A percentile compares a stretch with the other conserved stretches of the same genome.
Evolutionary conservation across 805 yeast species (phyloP).

Genomic region (Kuraishia capsulata): DNA sequence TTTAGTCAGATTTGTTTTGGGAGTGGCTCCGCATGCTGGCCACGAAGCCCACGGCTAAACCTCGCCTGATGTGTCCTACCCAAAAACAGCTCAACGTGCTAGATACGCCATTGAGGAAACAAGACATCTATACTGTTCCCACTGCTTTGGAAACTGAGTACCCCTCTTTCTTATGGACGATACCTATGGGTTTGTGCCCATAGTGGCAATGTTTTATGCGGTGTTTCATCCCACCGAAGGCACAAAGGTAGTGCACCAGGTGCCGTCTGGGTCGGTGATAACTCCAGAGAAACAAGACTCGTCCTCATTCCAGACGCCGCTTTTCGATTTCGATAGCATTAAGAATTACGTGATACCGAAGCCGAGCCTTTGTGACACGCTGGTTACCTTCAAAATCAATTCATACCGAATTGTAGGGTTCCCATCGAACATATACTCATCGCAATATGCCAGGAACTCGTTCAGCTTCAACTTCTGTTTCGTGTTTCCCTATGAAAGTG

Average conservation of each 20-base stretch:
- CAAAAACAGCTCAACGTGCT: too few species aligned
- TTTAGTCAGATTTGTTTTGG: too few species aligned
- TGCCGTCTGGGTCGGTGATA: constrained; percentile 66
- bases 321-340: constrained; percentile 75
- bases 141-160: too few species aligned
- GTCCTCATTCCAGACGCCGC: constrained; percentile 26
- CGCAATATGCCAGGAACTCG: constrained; percentile 79
- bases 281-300: constrained; percentile 23
- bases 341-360: constrained; percentile 92
- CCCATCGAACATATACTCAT: constrained; percentile 75
- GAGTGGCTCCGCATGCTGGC: too few species aligned
- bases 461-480: constrained; percentile 91
- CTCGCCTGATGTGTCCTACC: too few species aligned
- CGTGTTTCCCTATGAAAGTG: constrained; percentile 77
- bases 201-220: constrained; percentile 79
- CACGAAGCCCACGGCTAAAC: too few species aligned
- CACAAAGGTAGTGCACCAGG: constrained; percentile 83
- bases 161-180: constrained; percentile 19
- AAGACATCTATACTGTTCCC: too few species aligned
- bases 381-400: constrained; percentile 65
- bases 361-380: constrained; percentile 77
- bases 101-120: too few species aligned
- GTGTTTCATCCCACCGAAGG: constrained; percentile 96
- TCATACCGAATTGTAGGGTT: constrained; percentile 71
- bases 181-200: constrained; percentile 71